Evolutionary conservation across 164 flowering plant genomes (phyloP).

Genomic region (Chimonanthus salicifolius): DNA sequence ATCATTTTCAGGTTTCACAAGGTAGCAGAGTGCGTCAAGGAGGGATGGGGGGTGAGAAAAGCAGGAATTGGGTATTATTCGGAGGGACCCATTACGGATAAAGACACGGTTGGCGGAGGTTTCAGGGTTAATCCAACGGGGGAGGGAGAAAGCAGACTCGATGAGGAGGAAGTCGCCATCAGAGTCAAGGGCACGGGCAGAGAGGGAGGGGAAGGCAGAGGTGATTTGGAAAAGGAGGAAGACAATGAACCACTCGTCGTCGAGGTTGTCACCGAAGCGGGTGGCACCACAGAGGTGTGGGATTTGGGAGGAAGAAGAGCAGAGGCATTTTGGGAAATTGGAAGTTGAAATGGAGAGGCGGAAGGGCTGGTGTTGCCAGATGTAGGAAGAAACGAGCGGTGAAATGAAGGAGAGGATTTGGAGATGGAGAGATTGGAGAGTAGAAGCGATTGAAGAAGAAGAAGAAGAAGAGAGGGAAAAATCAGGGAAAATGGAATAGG

Average conservation of each 20-base stretch:
- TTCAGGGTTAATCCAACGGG: constrained; percentile 75
- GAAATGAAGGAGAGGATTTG: constrained; percentile 48
- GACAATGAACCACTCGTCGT: constrained; percentile 95
- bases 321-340: constrained; percentile 14
- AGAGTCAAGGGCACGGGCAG: constrained; percentile 61
- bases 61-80: constrained; percentile 41
- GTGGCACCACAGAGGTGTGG: constrained; percentile 69
- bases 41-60: constrained; percentile 36
- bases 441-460: not conserved
- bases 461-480: constrained; percentile 18
- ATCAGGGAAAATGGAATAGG: constrained; percentile 66
- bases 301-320: constrained; percentile 12
- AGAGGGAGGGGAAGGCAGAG: constrained; percentile 33
- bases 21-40: constrained; percentile 36
- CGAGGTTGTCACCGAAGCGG: constrained; percentile 78
- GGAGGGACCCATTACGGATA: constrained; percentile 54
- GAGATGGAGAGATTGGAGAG: constrained; percentile 60
- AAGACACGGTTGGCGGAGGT: constrained; percentile 61
- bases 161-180: constrained; percentile 91
- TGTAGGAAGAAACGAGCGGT: constrained; percentile 47
- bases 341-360: constrained; percentile 36
- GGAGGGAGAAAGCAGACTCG: constrained; percentile 82
- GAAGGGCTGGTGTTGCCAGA: constrained; percentile 92
- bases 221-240: constrained; percentile 62
- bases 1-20: constrained; percentile 19